These are phyloP conservation scores for Hapsidospora chrysogenum DNA, from an alignment of 495 filamentous ascomycete species.

Conservation along the genomic window DNA sequence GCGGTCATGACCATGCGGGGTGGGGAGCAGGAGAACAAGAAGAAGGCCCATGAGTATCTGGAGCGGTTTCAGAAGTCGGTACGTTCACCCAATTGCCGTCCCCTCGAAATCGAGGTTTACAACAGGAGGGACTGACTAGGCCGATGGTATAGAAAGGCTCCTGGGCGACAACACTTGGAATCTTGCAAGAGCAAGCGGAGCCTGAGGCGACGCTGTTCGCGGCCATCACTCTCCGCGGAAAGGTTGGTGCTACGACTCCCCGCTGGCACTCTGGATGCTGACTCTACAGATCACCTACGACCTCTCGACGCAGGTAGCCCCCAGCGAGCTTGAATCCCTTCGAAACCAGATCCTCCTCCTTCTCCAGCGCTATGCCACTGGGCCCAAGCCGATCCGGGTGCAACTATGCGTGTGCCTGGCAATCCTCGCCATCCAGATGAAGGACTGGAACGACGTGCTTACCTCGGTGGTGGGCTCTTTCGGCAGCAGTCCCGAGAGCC, in stretches of 20 bases:
- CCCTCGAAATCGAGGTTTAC: not conserved
- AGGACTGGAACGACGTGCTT: constrained; percentile 87
- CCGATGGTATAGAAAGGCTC: constrained; percentile 61
- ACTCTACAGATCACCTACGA: constrained; percentile 29
- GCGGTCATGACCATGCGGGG: constrained; percentile 87
- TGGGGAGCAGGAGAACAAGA: constrained; percentile 67
- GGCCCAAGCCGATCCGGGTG: constrained; percentile 80
- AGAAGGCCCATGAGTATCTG: constrained; percentile 75
- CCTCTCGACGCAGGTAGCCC: constrained; percentile 51
- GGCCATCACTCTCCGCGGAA: constrained; percentile 91
- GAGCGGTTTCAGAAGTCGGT: constrained; percentile 98
- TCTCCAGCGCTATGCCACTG: constrained; percentile 59
- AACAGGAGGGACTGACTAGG: too few relatives aligned
- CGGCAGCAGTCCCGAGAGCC: constrained; percentile 56
- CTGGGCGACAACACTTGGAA: constrained; percentile 72
- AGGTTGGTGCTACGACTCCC: constrained; percentile 37
- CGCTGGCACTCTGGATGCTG: not conserved
- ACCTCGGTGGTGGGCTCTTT: constrained; percentile 60
- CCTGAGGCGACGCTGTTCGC: constrained; percentile 86
- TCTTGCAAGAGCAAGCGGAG: constrained; percentile 62
- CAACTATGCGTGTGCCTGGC: constrained; percentile 92
- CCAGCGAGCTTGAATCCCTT: constrained; percentile 52
- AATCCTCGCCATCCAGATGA: constrained; percentile 90
- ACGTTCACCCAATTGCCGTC: too few relatives aligned
- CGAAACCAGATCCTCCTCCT: constrained; percentile 69